phyloP scores from a whole-genome alignment of 2,329 filamentous ascomycete species.

The Stemphylium vesicarium region DNA sequence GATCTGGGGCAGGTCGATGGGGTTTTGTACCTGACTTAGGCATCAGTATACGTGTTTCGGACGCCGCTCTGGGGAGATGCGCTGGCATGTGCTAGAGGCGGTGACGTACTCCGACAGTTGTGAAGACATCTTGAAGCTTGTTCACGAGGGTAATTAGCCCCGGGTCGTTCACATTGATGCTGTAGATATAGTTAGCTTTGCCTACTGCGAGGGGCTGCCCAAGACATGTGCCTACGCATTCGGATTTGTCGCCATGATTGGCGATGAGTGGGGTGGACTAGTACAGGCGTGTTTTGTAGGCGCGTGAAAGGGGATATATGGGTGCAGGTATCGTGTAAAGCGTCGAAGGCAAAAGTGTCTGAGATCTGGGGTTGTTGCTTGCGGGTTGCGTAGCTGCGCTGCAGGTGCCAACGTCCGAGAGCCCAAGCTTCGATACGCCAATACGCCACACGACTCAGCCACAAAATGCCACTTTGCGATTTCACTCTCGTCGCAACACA shows the following conservation, averaged over 20 bases:
- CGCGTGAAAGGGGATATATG: conserved; percentile 5
- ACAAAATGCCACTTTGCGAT: conserved; percentile 2
- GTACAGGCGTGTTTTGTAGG: conserved; percentile 6
- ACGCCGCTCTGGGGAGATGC: conserved; percentile 7
- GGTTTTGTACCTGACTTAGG: conserved; percentile 81
- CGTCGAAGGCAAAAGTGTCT: conserved; percentile 29
- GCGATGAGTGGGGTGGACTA: conserved; percentile 21
- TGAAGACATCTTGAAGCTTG: conserved; percentile 99
- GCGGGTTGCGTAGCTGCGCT: conserved; percentile 25
- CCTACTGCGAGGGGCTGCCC: conserved; percentile 20
- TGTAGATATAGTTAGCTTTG: conserved; percentile 48
- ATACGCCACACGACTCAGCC: conserved; percentile 18
- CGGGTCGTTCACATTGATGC: conserved; percentile 75
- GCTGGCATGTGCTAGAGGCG: neutral
- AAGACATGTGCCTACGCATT: conserved; percentile 46
- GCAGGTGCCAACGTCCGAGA: conserved; percentile 21
- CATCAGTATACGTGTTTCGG: conserved; percentile 37
- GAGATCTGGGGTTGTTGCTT: conserved; percentile 24
- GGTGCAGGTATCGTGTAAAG: conserved; percentile 20
- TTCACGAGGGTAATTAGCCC: conserved; percentile 85
- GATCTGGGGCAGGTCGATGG: conserved; percentile 98
- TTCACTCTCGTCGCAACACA: neutral
- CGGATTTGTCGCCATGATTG: conserved; percentile 50
- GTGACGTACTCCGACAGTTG: conserved; percentile 81
- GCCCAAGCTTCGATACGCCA: conserved; percentile 20